phyloP scores from a whole-genome alignment of 2,329 filamentous ascomycete species.

The Ceratocystis smalleyi region DNA sequence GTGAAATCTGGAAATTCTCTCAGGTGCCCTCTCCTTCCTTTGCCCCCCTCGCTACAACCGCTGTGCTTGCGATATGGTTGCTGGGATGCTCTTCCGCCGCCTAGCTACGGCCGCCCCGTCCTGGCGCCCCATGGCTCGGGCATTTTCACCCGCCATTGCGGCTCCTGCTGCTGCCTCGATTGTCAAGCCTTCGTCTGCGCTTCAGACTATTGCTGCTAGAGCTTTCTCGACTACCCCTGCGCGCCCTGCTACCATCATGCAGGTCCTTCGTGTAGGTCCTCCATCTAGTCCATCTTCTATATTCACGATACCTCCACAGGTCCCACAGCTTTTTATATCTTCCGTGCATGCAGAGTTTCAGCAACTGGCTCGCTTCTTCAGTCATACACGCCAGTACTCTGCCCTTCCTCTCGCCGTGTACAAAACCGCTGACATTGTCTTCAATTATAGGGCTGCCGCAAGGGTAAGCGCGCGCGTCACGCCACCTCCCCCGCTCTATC shows the following conservation, averaged over 20 bases:
- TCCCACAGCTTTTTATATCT: too few relatives aligned
- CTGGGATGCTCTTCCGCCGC: slow-evolving; percentile 14
- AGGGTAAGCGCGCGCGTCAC: slow-evolving; percentile 66
- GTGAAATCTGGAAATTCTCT: background rate
- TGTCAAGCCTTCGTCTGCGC: background rate
- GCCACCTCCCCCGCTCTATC: slow-evolving; percentile 73
- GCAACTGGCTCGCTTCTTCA: too few relatives aligned
- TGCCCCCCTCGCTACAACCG: background rate
- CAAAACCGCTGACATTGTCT: slow-evolving; percentile 15
- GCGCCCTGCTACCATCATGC: slow-evolving; percentile 51
- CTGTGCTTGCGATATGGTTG: slow-evolving; percentile 2
- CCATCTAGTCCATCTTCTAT: background rate
- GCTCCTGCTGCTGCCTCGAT: background rate
- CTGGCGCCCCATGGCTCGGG: slow-evolving; percentile 18
- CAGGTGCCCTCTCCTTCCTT: background rate
- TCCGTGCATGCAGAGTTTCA: too few relatives aligned
- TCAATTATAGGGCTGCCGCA: slow-evolving; percentile 51
- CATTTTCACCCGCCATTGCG: slow-evolving; percentile 21
- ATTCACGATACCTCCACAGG: too few relatives aligned
- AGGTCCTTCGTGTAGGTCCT: slow-evolving; percentile 43
- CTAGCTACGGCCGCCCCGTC: slow-evolving; percentile 11
- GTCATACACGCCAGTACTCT: too few relatives aligned
- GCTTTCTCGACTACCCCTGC: slow-evolving; percentile 43
- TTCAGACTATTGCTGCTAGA: slow-evolving; percentile 2
- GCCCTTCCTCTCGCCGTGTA: background rate